Evolutionary conservation across 2,329 filamentous ascomycete species (phyloP).

Genomic region (Colletotrichum sp.): DNA sequence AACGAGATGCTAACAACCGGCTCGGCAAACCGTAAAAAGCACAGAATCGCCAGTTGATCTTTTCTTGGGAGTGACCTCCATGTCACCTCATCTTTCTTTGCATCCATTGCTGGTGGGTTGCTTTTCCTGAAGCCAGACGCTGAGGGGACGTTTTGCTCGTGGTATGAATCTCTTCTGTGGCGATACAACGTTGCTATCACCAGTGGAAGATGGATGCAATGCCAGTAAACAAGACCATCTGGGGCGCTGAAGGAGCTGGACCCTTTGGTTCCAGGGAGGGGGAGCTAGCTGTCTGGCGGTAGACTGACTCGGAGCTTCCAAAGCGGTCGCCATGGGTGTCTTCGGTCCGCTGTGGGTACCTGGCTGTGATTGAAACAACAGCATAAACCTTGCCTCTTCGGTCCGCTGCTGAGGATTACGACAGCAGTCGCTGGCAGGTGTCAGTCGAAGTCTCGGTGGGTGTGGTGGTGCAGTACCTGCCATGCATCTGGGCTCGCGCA

Average conservation of each 20-base stretch:
- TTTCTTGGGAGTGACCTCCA: constrained; percentile 8
- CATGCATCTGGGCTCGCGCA: not conserved
- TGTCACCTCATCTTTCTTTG: not conserved
- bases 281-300: not conserved
- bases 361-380: not conserved
- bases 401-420: not conserved
- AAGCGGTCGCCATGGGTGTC: not conserved
- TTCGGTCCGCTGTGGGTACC: not conserved
- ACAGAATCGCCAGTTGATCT: constrained; percentile 3
- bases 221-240: not conserved
- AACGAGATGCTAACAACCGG: constrained; percentile 8
- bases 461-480: not conserved
- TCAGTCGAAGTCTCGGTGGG: not conserved
- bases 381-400: not conserved
- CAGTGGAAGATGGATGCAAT: not conserved
- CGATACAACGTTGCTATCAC: not conserved
- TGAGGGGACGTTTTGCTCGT: not conserved
- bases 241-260: not conserved
- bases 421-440: not conserved
- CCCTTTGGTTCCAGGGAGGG: not conserved
- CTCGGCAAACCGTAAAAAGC: constrained; percentile 11
- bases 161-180: not conserved
- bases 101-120: not conserved
- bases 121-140: not conserved
- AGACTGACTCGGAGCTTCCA: not conserved